Percentiles rank a stretch among this genome's conserved stretches.
Conservation (phyloP, 1,139 yeast species). For the Geotrichum candidum region DNA sequence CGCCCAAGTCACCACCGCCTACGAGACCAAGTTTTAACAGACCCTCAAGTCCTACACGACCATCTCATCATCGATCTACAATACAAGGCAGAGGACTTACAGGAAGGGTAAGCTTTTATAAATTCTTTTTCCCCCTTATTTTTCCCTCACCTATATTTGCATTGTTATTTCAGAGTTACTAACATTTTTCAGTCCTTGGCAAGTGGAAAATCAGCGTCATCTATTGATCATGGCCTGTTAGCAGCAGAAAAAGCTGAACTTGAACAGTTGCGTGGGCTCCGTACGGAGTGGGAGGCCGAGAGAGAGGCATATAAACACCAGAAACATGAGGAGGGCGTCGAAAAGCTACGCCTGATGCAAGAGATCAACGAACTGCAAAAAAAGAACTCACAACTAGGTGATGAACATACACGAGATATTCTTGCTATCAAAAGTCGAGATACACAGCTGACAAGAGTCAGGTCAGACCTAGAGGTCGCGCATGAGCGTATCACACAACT, state of each 20-base stretch:
- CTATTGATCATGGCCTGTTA: conserved; percentile 13
- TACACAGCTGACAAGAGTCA: conserved; percentile 53
- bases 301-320: conserved; percentile 39
- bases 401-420: conserved; percentile 47
- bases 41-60: neutral
- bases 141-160: neutral
- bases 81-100: conserved; percentile 4
- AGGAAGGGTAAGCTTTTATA: conserved; percentile 5
- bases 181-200: conserved; percentile 5
- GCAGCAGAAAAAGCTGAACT: conserved; percentile 44
- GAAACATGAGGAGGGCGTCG: conserved; percentile 42
- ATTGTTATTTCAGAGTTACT: neutral
- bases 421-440: conserved; percentile 59
- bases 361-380: conserved; percentile 39
- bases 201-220: neutral
- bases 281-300: conserved; percentile 45
- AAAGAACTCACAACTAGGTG: conserved; percentile 39
- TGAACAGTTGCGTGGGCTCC: conserved; percentile 48
- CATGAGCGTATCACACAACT: conserved; percentile 8
- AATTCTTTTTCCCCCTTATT: no score
- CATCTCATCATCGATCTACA: neutral
- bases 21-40: neutral
- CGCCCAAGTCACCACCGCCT: neutral
- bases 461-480: conserved; percentile 54
- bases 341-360: conserved; percentile 41